Evolutionary conservation across 1,284 basidiomycete genomes (phyloP).

Genomic region (Schizophyllum amplum): DNA sequence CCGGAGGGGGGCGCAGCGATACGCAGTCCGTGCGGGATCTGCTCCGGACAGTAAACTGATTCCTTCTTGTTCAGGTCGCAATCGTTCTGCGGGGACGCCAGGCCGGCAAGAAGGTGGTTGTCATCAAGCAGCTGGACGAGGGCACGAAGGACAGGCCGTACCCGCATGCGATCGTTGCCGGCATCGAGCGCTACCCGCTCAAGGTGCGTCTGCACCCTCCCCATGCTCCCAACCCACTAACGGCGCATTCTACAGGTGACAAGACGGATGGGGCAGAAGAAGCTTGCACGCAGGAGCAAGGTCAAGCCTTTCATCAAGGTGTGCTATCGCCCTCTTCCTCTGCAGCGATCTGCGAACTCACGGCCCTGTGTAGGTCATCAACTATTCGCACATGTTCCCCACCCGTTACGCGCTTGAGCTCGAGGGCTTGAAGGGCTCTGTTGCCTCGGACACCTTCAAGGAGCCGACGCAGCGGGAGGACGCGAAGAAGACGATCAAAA

Average conservation of each 20-base stretch:
- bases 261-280: constrained; percentile 94
- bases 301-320: constrained; percentile 99
- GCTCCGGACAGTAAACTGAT: too few relatives aligned
- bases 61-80: constrained; percentile 57
- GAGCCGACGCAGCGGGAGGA: constrained; percentile 90
- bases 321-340: constrained; percentile 19
- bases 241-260: constrained; percentile 29
- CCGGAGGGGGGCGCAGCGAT: too few relatives aligned
- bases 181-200: constrained; percentile 91
- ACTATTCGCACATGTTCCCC: constrained; percentile 97
- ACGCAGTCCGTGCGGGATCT: too few relatives aligned
- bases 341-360: neutral
- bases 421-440: constrained; percentile 83
- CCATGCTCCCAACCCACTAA: neutral
- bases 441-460: constrained; percentile 86
- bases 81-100: constrained; percentile 96
- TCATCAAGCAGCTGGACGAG: constrained; percentile 85
- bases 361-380: constrained; percentile 53
- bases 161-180: constrained; percentile 94
- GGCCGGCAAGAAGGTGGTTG: constrained; percentile 89
- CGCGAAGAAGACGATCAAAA: constrained; percentile 94
- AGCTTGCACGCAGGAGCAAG: constrained; percentile 82
- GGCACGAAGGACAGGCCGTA: constrained; percentile 87
- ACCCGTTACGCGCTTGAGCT: constrained; percentile 95
- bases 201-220: constrained; percentile 47